Evolutionary conservation across 441 rosid species (phyloP).

Genomic region (Viola pubescens): DNA sequence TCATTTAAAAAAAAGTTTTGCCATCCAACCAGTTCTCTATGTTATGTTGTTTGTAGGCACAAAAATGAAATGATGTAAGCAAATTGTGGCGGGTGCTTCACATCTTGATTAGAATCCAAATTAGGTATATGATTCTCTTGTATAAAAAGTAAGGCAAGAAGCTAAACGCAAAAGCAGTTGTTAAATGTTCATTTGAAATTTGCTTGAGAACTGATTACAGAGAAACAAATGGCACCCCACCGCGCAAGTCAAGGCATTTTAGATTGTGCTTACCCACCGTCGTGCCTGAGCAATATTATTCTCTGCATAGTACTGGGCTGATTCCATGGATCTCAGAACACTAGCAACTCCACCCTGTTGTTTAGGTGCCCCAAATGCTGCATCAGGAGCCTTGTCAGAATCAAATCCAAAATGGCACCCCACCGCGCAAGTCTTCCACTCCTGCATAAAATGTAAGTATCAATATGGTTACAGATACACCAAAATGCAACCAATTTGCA

Average conservation of each 20-base stretch:
- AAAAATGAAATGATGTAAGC: neutral
- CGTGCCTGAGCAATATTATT: conserved; percentile 68
- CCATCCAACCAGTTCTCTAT: neutral
- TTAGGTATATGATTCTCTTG: neutral
- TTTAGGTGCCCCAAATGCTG: conserved; percentile 43
- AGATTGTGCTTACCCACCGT: conserved; percentile 92
- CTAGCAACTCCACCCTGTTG: conserved; percentile 32
- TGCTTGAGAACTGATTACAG: neutral
- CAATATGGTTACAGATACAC: neutral
- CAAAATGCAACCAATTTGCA: no score
- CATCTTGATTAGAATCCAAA: neutral
- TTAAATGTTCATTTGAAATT: neutral
- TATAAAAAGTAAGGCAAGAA: neutral
- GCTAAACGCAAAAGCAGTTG: neutral
- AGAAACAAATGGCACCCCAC: neutral
- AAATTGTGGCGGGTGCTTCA: neutral
- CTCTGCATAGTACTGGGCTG: conserved; percentile 56
- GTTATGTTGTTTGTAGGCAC: neutral
- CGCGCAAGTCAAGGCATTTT: conserved; percentile 2
- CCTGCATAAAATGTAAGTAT: conserved; percentile 33
- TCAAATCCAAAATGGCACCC: conserved; percentile 46
- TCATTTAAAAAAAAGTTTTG: neutral
- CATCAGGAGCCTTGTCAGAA: conserved; percentile 47
- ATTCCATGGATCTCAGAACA: conserved; percentile 84
- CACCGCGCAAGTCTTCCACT: conserved; percentile 51